Evolutionary conservation across 768 basidiomycete genomes (phyloP), one percentile per base, ranked within the genome.

Genomic region (Pulveroboletus frians): DNA sequence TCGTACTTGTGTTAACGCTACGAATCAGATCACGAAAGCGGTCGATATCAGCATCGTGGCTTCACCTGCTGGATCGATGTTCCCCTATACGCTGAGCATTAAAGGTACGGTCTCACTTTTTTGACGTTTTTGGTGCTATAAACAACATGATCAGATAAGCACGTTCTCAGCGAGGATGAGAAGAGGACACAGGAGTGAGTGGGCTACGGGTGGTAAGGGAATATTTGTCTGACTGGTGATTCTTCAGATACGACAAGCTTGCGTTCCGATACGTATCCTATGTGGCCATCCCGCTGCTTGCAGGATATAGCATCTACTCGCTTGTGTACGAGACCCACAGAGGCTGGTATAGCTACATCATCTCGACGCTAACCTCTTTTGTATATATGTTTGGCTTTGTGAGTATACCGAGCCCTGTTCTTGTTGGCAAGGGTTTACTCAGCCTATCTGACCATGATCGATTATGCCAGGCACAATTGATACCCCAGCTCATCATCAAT

Each of bases 371-470:
- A 46, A 94, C 92, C 29, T 91, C 88, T 26, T 93, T 90, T 67
- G 88, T 92, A 34, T 92, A 92, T 63, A 92, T 92, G 85, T 97
- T 98, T 68, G 96, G 95, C 52, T 99, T 99, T 69, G 93, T 96
- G 59, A 77, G 93, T 83, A 15, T 20, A 38, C 15, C 37, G 29
- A 15, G 46, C 27, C 9, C 5, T 34, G 11, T 42, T 43, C 21
- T 34, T 27, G 30, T n/a, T 42, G 39, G 30, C 40, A 29, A 18
- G 35, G 43, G 43, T 43, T 49, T 47, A 49, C 17, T 36, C 35
- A 36, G n/a, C 35, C 44, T 59, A 49, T 17, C 44, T 59, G 51
- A 58, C 43, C 39, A 46, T 46, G 40, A 46, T 50, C 45, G 41
- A 53, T 51, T 50, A 30, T 59, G 29, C 39, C 62, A 91, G 88